These are phyloP conservation scores for Raphidocelis subcapitata DNA, from an alignment of 139 green algal species.

Conservation along the genomic window DNA sequence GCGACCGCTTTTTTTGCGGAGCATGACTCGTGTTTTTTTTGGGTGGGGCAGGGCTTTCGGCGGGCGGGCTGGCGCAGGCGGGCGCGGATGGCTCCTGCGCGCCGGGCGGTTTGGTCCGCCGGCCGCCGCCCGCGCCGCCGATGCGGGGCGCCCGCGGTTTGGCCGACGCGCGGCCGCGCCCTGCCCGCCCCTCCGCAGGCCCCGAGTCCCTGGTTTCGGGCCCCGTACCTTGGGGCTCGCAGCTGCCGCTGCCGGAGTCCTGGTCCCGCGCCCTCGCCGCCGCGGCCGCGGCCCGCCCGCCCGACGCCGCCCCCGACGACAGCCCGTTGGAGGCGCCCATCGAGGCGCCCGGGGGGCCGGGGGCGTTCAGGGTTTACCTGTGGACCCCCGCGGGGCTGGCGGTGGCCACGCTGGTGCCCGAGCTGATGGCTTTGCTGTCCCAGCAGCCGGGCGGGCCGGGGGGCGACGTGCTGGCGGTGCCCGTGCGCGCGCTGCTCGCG, in stretches of 20 bases:
- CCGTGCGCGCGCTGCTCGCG: background rate
- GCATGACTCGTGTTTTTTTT: too few species aligned
- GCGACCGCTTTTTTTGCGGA: background rate
- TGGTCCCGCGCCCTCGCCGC: background rate
- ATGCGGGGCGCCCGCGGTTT: background rate
- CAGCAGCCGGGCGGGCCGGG: background rate
- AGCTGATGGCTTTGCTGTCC: conserved; percentile 14
- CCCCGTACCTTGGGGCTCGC: conserved; percentile 5
- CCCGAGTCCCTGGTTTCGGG: conserved; percentile 1
- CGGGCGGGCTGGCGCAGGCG: too few species aligned
- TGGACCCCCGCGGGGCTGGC: conserved; percentile 15
- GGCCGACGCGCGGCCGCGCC: too few species aligned
- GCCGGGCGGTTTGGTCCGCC: too few species aligned
- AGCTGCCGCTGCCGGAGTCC: conserved; percentile 16
- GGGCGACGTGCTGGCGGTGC: conserved; percentile 21
- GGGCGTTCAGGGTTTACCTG: conserved; percentile 19
- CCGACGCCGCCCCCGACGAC: background rate
- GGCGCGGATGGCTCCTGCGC: background rate
- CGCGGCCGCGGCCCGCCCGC: conserved; percentile 15
- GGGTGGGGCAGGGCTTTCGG: too few species aligned
- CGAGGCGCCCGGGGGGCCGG: conserved; percentile 11
- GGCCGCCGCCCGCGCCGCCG: background rate
- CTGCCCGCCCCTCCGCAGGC: background rate
- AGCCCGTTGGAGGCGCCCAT: background rate
- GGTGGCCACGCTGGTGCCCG: conserved; percentile 11